These are phyloP conservation scores for Jasminum sambac DNA, from an alignment of 257 asterid genomes.

Conservation along the genomic window DNA sequence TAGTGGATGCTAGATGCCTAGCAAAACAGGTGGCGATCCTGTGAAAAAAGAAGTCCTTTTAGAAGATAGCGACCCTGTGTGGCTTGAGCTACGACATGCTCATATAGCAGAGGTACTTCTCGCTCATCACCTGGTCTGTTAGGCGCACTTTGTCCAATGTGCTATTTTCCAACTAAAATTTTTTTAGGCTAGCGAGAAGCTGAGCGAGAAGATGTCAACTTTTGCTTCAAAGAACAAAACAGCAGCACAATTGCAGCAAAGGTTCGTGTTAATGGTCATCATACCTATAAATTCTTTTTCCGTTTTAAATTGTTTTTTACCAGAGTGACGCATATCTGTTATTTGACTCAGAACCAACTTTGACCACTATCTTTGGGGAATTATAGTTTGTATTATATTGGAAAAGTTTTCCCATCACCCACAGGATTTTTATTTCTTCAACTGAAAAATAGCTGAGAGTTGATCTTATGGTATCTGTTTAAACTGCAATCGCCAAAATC, in stretches of 20 bases:
- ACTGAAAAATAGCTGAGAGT: background rate
- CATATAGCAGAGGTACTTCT: slow-evolving; percentile 88
- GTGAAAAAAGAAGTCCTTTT: slow-evolving; percentile 81
- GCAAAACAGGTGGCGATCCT: slow-evolving; percentile 83
- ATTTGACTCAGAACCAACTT: background rate
- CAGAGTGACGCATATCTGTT: background rate
- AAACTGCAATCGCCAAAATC: background rate
- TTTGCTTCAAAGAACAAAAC: slow-evolving; percentile 93
- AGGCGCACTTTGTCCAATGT: slow-evolving; percentile 22
- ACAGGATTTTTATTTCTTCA: background rate
- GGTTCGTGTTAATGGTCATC: slow-evolving; percentile 46
- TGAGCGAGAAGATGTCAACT: slow-evolving; percentile 80
- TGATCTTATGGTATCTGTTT: background rate
- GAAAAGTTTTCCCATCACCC: background rate
- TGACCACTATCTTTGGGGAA: background rate
- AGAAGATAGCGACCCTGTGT: slow-evolving; percentile 90
- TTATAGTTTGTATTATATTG: background rate
- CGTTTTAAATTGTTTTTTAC: background rate
- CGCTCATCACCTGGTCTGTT: slow-evolving; percentile 12
- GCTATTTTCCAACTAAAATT: slow-evolving; percentile 22
- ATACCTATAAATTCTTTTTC: background rate
- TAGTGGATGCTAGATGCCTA: slow-evolving; percentile 57
- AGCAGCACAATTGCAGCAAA: slow-evolving; percentile 96
- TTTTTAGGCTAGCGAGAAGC: slow-evolving; percentile 82
- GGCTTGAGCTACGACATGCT: slow-evolving; percentile 92